phyloP scores from a whole-genome alignment of 164 flowering plant species.

The Houttuynia cordata region DNA sequence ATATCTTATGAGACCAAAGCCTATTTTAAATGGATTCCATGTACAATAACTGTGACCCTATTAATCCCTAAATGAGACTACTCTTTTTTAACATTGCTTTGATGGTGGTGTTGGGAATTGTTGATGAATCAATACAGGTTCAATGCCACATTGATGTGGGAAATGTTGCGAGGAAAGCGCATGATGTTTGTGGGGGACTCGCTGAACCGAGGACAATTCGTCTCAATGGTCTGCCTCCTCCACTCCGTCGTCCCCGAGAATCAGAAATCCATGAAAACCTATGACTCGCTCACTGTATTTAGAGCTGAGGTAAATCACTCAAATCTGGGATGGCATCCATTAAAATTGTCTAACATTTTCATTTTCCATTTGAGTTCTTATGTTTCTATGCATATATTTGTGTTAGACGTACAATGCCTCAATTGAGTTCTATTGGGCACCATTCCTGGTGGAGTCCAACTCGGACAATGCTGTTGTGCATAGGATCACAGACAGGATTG shows the following conservation, averaged over 20 bases:
- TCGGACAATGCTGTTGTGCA: slow-evolving; percentile 57
- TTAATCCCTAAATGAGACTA: too few relatives aligned
- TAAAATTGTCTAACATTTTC: neutral
- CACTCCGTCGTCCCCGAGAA: slow-evolving; percentile 57
- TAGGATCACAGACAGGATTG: slow-evolving; percentile 47
- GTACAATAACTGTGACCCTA: too few relatives aligned
- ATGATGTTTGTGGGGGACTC: slow-evolving; percentile 94
- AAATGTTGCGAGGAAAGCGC: slow-evolving; percentile 69
- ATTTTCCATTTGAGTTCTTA: neutral
- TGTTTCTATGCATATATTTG: neutral
- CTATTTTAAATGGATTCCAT: too few relatives aligned
- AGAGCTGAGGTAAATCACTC: slow-evolving; percentile 38
- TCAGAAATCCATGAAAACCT: slow-evolving; percentile 60
- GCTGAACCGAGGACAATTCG: slow-evolving; percentile 75
- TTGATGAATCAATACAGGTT: slow-evolving; percentile 37
- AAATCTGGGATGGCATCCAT: neutral
- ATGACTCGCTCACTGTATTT: slow-evolving; percentile 66
- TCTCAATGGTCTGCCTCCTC: slow-evolving; percentile 81
- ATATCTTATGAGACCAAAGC: too few relatives aligned
- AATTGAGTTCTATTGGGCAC: slow-evolving; percentile 96
- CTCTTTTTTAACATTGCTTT: too few relatives aligned
- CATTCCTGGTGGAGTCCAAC: slow-evolving; percentile 85
- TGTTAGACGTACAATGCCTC: slow-evolving; percentile 83
- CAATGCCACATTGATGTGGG: slow-evolving; percentile 82
- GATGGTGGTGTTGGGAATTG: too few relatives aligned